These are phyloP conservation scores for Diutina sp. DNA, from an alignment of 1,139 yeast species.

Conservation along the genomic window DNA sequence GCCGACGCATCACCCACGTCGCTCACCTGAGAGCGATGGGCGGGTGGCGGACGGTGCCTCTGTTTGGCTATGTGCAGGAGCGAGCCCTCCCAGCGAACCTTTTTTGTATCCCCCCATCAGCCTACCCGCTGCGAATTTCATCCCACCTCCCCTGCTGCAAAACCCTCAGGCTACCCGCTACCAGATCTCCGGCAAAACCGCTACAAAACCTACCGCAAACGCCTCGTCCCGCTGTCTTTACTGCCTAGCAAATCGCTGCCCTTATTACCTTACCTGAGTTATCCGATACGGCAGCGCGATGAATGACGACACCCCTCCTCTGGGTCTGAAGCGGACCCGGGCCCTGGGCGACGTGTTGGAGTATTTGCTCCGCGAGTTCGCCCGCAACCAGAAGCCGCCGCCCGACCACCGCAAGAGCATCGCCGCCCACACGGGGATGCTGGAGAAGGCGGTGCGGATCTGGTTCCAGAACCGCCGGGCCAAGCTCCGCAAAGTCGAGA, in stretches of 20 bases:
- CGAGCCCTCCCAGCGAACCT: neutral
- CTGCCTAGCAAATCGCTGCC: too few relatives aligned
- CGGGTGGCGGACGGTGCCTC: too few relatives aligned
- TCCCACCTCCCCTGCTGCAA: neutral
- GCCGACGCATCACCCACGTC: neutral
- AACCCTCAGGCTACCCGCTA: too few relatives aligned
- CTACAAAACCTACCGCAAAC: too few relatives aligned
- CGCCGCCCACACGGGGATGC: conserved; percentile 69
- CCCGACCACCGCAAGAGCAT: conserved; percentile 59
- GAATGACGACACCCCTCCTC: neutral
- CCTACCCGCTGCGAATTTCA: neutral
- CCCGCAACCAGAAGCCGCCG: conserved; percentile 57
- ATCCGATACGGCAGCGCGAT: neutral
- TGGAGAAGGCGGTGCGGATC: conserved; percentile 82
- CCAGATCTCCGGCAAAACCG: too few relatives aligned
- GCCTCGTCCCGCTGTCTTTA: too few relatives aligned
- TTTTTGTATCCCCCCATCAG: neutral
- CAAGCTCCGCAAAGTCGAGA: conserved; percentile 50
- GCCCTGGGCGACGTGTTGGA: conserved; percentile 82
- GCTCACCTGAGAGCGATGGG: too few relatives aligned
- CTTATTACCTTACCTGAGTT: too few relatives aligned
- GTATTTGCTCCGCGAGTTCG: conserved; percentile 57
- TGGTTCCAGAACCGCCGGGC: conserved; percentile 95
- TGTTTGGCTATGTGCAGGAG: neutral
- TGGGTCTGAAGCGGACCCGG: conserved; percentile 27